phyloP scores from a whole-genome alignment of 164 flowering plant genomes.

The Macadamia integrifolia region DNA sequence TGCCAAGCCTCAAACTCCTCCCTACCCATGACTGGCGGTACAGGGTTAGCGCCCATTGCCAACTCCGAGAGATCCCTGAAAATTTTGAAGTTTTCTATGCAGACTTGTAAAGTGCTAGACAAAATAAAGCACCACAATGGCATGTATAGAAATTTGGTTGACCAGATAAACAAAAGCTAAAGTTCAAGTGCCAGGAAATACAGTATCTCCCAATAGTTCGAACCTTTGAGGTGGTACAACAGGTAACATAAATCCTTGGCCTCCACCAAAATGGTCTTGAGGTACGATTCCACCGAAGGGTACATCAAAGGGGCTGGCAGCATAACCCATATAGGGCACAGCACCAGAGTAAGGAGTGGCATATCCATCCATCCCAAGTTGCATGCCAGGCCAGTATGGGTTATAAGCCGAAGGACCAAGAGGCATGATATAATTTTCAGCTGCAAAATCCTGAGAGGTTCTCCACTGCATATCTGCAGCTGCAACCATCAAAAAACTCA shows the following conservation, averaged over 20 bases:
- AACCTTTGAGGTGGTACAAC: conserved; percentile 54
- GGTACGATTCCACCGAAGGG: conserved; percentile 55
- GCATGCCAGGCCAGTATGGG: conserved; percentile 77
- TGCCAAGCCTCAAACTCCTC: conserved; percentile 92
- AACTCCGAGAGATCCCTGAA: conserved; percentile 65
- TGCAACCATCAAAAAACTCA: conserved; percentile 8
- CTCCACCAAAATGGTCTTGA: conserved; percentile 62
- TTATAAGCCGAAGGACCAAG: conserved; percentile 51
- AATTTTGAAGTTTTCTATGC: neutral
- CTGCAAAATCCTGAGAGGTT: conserved; percentile 52
- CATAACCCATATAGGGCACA: conserved; percentile 69
- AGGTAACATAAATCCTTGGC: conserved; percentile 53
- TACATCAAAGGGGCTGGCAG: conserved; percentile 56
- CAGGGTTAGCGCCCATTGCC: conserved; percentile 51
- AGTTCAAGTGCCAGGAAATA: neutral
- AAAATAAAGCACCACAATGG: neutral
- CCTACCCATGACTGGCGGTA: conserved; percentile 63
- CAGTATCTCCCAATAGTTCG: no score
- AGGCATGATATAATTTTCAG: conserved; percentile 68
- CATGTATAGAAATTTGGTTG: neutral
- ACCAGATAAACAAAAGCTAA: neutral
- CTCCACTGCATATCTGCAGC: conserved; percentile 71
- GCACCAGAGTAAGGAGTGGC: conserved; percentile 47
- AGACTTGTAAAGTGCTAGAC: neutral
- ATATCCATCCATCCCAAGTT: conserved; percentile 65